These are phyloP conservation scores for Purpureocillium lavendulum DNA, from an alignment of 2,329 filamentous ascomycete species.

Conservation along the genomic window DNA sequence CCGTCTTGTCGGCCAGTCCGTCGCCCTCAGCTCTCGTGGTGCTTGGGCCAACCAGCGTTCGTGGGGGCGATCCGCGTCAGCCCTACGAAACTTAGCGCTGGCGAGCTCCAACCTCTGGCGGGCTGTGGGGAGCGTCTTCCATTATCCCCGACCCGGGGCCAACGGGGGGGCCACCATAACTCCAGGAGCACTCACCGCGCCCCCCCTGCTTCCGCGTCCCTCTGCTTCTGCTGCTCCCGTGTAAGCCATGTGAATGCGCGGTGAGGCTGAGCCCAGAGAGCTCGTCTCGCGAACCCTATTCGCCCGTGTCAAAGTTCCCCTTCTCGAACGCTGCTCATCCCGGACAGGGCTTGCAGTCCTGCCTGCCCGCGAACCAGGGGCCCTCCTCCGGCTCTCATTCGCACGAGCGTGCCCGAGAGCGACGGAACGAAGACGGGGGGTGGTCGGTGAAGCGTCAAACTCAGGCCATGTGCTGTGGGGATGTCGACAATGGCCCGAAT, in stretches of 20 bases:
- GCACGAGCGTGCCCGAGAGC: background rate
- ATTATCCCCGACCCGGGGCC: background rate
- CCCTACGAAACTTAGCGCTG: slow-evolving; percentile 12
- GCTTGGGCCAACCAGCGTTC: slow-evolving; percentile 9
- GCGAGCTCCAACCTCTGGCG: background rate
- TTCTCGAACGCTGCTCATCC: background rate
- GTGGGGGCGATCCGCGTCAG: slow-evolving; percentile 10
- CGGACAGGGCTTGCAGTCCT: slow-evolving; percentile 1
- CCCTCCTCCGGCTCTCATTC: background rate
- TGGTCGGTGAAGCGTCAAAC: background rate
- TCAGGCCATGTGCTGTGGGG: slow-evolving; percentile 4
- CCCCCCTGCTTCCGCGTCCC: background rate
- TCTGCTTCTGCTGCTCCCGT: background rate
- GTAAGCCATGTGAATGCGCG: slow-evolving; percentile 1
- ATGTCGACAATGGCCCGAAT: no score
- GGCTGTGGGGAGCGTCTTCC: slow-evolving; percentile 4
- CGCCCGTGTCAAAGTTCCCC: background rate
- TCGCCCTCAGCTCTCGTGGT: slow-evolving; percentile 2
- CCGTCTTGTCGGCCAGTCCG: no score
- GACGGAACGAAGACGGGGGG: background rate
- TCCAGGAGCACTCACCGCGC: no score
- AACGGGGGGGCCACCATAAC: no score
- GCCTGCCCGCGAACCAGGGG: background rate
- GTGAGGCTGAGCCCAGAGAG: slow-evolving; percentile 1
- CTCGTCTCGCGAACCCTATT: slow-evolving; percentile 1